Base-by-base conservation (phyloP, 2,329 filamentous ascomycete genomes). In the Parastagonospora nodorum region DNA sequence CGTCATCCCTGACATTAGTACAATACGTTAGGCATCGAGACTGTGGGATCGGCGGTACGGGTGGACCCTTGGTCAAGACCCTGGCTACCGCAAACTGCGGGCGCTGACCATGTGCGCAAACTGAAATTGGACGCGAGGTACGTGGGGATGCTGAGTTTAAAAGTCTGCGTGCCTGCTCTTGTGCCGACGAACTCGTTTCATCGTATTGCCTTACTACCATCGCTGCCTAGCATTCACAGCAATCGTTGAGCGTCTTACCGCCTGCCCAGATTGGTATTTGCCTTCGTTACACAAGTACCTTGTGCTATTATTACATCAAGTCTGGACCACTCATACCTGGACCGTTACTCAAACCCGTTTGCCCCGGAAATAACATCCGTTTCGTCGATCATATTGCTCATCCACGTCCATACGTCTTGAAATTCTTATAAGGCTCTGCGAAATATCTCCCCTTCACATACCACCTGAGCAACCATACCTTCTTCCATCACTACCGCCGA, bases 1-100 rank as follows among this genome's bases (percentile, higher is more conserved):
- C 60, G 60, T 60, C 55, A 60, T 60, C 59, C 61, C 57, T 64
- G 56, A 15, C 54, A 31, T 62, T 63, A 59, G 55, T 48, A 37
- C 39, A 33, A 45, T 48, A 55, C 51, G 53, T 61, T 57, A 62
- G 59, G 58, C 60, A 35, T 66, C 61, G 60, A 62, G 61, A 57
- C 55, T 59, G 50, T 45, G 42, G 41, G 61, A 66, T 66, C 63
- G 54, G 57, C 61, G 40, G 40, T 37, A 31, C 15, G 30, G 32
- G 37, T 49, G 51, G 57, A 58, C 58, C 60, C 61, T 54, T 53
- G 45, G 50, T 50, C 45, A 27, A 30, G 42, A 38, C 42, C 51
- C 50, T 24, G 24, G 37, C 38, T 48, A 45, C 53, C 42, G 48
- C 55, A 28, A 11, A 45, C 47, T 50, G 53, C 44, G 44, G 48